Evolutionary conservation across 2,329 filamentous ascomycete genomes (phyloP).

Genomic region (Hirsutella thompsonii): DNA sequence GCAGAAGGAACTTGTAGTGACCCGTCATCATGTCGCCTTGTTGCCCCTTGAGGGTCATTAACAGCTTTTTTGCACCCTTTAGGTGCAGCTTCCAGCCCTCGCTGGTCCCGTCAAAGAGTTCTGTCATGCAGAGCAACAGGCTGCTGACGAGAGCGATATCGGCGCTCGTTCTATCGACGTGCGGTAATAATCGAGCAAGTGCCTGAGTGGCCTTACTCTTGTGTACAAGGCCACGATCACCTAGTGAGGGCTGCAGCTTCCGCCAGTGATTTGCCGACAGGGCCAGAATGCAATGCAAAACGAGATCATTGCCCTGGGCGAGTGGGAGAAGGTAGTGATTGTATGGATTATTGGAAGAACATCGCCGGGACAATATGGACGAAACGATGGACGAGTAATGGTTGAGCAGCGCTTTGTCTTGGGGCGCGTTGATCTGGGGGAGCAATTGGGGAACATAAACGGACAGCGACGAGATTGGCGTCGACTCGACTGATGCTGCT

Average conservation of each 20-base stretch:
- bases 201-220: conserved; percentile 18
- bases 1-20: conserved; percentile 24
- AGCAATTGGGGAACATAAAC: conserved; percentile 16
- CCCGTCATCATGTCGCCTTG: conserved; percentile 20
- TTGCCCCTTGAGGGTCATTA: conserved; percentile 18
- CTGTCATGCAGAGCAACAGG: conserved; percentile 27
- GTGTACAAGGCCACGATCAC: conserved; percentile 16
- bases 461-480: conserved; percentile 10
- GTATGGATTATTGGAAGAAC: conserved; percentile 16
- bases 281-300: conserved; percentile 19
- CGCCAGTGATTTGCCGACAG: conserved; percentile 22
- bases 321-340: conserved; percentile 18
- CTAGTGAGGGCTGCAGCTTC: conserved; percentile 17
- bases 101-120: conserved; percentile 27
- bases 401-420: conserved; percentile 20
- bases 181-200: conserved; percentile 18
- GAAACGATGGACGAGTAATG: conserved; percentile 21
- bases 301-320: conserved; percentile 18
- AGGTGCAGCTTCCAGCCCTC: conserved; percentile 28
- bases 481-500: conserved; percentile 9
- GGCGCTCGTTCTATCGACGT: conserved; percentile 17
- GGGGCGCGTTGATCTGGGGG: conserved; percentile 14
- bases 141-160: conserved; percentile 24
- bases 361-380: conserved; percentile 17
- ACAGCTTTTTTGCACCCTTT: conserved; percentile 24